phyloP scores from a whole-genome alignment of 345 rosid species.

The Mangifera indica region DNA sequence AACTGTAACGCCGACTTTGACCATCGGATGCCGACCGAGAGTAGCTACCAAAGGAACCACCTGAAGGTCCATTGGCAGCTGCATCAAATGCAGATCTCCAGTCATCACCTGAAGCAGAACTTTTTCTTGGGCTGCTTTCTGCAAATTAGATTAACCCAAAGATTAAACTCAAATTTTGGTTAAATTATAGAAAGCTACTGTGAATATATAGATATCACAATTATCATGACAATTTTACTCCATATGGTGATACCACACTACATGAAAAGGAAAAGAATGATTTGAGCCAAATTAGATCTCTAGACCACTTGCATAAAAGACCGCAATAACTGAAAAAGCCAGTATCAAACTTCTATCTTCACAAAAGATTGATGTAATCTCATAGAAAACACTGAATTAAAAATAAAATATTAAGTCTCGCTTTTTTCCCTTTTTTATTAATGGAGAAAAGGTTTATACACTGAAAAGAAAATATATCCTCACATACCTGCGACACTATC shows the following conservation, averaged over 20 bases:
- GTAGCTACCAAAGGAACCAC: constrained; percentile 18
- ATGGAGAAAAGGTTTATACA: neutral
- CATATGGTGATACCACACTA: too few relatives aligned
- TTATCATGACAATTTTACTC: too few relatives aligned
- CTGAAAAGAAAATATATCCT: too few relatives aligned
- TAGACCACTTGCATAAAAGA: neutral
- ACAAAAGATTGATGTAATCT: neutral
- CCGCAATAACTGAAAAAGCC: neutral
- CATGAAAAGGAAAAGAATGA: too few relatives aligned
- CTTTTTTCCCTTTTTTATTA: neutral
- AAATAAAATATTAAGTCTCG: too few relatives aligned
- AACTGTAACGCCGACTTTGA: constrained; percentile 54
- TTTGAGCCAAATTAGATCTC: neutral
- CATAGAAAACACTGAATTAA: neutral
- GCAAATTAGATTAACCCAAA: constrained; percentile 18
- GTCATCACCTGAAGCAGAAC: constrained; percentile 65
- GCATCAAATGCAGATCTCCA: constrained; percentile 91
- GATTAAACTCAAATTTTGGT: neutral
- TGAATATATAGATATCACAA: neutral
- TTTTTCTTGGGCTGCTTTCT: constrained; percentile 84
- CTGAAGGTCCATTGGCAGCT: constrained; percentile 59
- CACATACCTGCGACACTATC: constrained; percentile 47
- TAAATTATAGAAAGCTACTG: neutral
- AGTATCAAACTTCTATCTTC: neutral
- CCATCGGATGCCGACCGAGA: constrained; percentile 56